A percentile compares a stretch with the other conserved stretches of the same genome.
These are phyloP conservation scores for Crucihimalaya himalaica DNA, from an alignment of 345 rosid species.

Conservation along the genomic window DNA sequence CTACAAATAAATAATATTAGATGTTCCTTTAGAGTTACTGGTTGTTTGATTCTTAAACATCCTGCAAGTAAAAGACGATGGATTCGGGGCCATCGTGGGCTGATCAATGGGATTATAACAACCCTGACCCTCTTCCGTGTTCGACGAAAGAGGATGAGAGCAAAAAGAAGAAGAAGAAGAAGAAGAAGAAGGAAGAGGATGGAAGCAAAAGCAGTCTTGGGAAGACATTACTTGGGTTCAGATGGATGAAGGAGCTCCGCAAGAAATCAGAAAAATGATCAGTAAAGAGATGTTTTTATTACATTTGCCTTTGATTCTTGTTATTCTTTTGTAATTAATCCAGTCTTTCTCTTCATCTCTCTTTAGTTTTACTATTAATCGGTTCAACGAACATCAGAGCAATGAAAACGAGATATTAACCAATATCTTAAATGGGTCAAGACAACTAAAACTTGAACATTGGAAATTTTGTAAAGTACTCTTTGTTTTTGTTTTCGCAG, in stretches of 20 bases:
- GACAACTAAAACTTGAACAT: conserved; percentile 23
- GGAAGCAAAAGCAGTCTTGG: conserved; percentile 31
- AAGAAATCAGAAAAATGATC: conserved; percentile 38
- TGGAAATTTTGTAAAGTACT: background rate
- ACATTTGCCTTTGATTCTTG: background rate
- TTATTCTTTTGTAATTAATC: background rate
- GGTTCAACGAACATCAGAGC: conserved; percentile 1
- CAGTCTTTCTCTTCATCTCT: background rate
- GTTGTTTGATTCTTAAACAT: conserved; percentile 11
- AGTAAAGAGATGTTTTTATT: conserved; percentile 26
- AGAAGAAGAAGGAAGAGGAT: conserved; percentile 11
- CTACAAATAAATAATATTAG: conserved; percentile 9
- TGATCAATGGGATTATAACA: conserved; percentile 40
- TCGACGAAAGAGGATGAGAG: conserved; percentile 7
- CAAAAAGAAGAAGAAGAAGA: conserved; percentile 11
- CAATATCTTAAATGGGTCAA: conserved; percentile 25
- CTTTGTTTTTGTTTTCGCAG: background rate
- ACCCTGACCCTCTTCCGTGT: conserved; percentile 39
- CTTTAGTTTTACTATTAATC: background rate
- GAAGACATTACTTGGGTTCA: conserved; percentile 29
- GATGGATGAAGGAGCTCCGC: conserved; percentile 41
- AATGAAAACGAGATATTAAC: background rate
- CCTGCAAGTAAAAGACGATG: conserved; percentile 32
- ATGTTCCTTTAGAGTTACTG: background rate
- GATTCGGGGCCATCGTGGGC: conserved; percentile 40